Evolutionary conservation across 2,329 filamentous ascomycete genomes (phyloP).

Genomic region (Alternaria sp.): DNA sequence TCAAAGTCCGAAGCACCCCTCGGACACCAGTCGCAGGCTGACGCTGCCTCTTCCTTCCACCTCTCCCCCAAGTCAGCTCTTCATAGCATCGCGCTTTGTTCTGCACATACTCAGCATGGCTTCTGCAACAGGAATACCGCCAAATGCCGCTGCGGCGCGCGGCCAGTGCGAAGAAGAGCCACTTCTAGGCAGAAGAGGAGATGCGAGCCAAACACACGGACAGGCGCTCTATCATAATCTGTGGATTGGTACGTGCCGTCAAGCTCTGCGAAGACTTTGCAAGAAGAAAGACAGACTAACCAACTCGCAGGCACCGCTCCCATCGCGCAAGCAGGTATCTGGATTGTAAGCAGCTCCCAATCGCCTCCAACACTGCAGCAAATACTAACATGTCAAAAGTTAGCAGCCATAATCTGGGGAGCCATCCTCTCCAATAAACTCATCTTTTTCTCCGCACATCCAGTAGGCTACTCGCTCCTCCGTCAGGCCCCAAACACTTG

Average conservation of each 20-base stretch:
- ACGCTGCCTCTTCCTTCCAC: not conserved
- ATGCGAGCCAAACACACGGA: constrained; percentile 73
- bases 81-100: not conserved
- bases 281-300: not conserved
- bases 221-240: constrained; percentile 74
- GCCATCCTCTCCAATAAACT: constrained; percentile 74
- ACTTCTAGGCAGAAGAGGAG: constrained; percentile 73
- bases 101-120: constrained; percentile 62
- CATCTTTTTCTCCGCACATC: constrained; percentile 88
- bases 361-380: not conserved
- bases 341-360: constrained; percentile 64
- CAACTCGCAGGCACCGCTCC: constrained; percentile 74
- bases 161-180: constrained; percentile 69
- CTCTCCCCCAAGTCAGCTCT: not conserved
- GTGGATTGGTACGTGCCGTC: constrained; percentile 69
- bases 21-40: constrained; percentile 9
- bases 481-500: not conserved
- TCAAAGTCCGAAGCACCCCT: constrained; percentile 28
- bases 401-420: constrained; percentile 79
- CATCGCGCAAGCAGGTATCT: constrained; percentile 78
- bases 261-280: not conserved
- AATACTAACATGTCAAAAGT: constrained; percentile 51
- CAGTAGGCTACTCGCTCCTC: constrained; percentile 62
- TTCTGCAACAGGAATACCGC: constrained; percentile 72
- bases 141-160: constrained; percentile 53